These are phyloP conservation scores for Marchantia polymorpha DNA, from an alignment of 225 moss, liverwort and hornwort species.

Conservation along the genomic window DNA sequence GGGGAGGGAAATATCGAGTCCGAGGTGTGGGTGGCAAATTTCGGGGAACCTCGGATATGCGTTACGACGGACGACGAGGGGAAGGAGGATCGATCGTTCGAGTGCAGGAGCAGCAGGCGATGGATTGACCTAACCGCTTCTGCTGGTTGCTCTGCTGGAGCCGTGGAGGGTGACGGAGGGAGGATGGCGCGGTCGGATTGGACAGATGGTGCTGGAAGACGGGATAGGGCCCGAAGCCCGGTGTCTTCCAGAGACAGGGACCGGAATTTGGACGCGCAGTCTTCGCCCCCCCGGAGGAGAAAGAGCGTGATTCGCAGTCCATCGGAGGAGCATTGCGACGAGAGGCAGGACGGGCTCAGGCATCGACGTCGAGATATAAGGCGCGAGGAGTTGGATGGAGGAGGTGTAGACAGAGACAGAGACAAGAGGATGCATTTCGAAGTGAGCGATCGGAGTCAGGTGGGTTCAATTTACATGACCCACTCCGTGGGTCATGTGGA, in stretches of 20 bases:
- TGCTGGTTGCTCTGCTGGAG: background rate
- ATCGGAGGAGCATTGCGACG: conserved; percentile 10
- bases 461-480: too few relatives aligned
- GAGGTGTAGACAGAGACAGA: background rate
- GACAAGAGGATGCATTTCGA: conserved; percentile 2
- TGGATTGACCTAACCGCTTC: conserved; percentile 8
- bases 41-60: too few relatives aligned
- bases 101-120: background rate
- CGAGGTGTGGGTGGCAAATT: too few relatives aligned
- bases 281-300: background rate
- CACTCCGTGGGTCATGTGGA: background rate
- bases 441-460: conserved; percentile 1
- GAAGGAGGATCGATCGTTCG: too few relatives aligned
- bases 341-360: conserved; percentile 1
- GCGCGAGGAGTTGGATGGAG: background rate
- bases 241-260: background rate
- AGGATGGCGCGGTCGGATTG: conserved; percentile 12
- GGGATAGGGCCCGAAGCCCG: conserved; percentile 6
- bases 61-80: too few relatives aligned
- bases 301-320: conserved; percentile 5
- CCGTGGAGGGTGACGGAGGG: conserved; percentile 20
- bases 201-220: background rate
- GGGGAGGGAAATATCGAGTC: too few relatives aligned
- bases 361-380: background rate
- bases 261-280: conserved; percentile 13